phyloP scores from a whole-genome alignment of 2,329 filamentous ascomycete species.

The Pseudofabraea citricarpa region DNA sequence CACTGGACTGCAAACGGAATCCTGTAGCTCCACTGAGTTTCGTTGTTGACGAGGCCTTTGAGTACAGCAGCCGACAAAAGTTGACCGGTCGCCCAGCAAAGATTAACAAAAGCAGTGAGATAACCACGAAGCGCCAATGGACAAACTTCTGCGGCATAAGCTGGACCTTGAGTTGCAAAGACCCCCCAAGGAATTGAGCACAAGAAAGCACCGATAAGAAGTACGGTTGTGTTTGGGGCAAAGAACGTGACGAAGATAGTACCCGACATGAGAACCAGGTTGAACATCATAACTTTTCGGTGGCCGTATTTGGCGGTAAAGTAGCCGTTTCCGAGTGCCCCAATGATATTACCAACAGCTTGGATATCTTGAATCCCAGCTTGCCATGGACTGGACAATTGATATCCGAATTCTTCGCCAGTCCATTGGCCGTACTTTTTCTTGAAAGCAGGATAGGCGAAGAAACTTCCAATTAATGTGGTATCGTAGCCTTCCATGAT shows the following conservation, averaged over 20 bases:
- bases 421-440: conserved; percentile 23
- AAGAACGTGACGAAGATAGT: conserved; percentile 38
- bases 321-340: conserved; percentile 35
- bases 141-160: conserved; percentile 40
- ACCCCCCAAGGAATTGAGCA: conserved; percentile 44
- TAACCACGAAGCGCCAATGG: conserved; percentile 46
- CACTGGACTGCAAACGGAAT: conserved; percentile 42
- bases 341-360: conserved; percentile 35
- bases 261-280: conserved; percentile 35
- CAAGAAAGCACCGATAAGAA: conserved; percentile 25
- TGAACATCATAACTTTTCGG: conserved; percentile 39
- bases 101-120: conserved; percentile 44
- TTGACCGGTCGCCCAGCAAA: conserved; percentile 44
- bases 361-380: conserved; percentile 35
- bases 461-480: conserved; percentile 29
- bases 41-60: conserved; percentile 34
- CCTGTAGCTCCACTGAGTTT: conserved; percentile 40
- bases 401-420: conserved; percentile 18
- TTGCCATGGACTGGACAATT: conserved; percentile 35
- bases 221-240: conserved; percentile 36
- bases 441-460: conserved; percentile 24
- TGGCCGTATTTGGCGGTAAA: conserved; percentile 38
- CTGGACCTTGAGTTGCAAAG: conserved; percentile 34
- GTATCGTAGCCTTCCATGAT: conserved; percentile 39
- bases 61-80: conserved; percentile 40